A percentile compares a stretch with the other conserved stretches of the same genome.
phyloP scores from a whole-genome alignment of 495 filamentous ascomycete species.

The Lentithecium fluviatile region DNA sequence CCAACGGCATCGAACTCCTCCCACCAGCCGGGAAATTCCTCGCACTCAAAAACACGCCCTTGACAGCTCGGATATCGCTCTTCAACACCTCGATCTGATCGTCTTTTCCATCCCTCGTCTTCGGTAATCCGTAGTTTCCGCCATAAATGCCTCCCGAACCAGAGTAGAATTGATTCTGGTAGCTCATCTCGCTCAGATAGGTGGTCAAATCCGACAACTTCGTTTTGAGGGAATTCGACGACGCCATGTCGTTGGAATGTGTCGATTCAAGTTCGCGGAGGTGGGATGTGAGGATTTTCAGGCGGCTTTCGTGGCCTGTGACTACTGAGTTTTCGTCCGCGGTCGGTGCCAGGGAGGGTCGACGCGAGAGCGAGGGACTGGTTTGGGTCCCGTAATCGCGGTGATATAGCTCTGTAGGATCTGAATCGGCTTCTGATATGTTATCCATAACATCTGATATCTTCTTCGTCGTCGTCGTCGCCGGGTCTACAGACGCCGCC shows the following conservation, averaged over 20 bases:
- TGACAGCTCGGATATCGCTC: constrained; percentile 85
- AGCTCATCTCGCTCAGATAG: constrained; percentile 55
- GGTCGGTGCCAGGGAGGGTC: constrained; percentile 29
- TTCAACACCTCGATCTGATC: constrained; percentile 78
- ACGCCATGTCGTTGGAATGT: constrained; percentile 15
- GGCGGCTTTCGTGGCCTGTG: constrained; percentile 44
- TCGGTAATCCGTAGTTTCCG: constrained; percentile 34
- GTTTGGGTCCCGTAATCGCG: constrained; percentile 88
- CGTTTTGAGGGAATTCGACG: constrained; percentile 26
- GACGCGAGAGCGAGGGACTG: constrained; percentile 51
- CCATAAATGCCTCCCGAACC: constrained; percentile 31
- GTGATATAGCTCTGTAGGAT: constrained; percentile 86
- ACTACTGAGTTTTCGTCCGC: constrained; percentile 30
- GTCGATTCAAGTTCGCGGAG: constrained; percentile 53
- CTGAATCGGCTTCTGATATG: constrained; percentile 53
- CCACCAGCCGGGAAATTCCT: constrained; percentile 55
- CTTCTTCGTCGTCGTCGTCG: constrained; percentile 39
- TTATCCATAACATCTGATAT: constrained; percentile 25
- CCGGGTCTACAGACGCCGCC: constrained; percentile 64
- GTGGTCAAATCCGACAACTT: constrained; percentile 49
- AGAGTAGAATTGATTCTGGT: constrained; percentile 46
- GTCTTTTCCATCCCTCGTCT: constrained; percentile 52
- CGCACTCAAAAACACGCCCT: constrained; percentile 84
- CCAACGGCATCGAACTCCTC: constrained; percentile 4
- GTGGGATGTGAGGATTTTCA: constrained; percentile 53